Evolutionary conservation across 768 basidiomycete species (phyloP), one percentile per base, ranked within the genome.

Genomic region (Leccinum subgranulosum): DNA sequence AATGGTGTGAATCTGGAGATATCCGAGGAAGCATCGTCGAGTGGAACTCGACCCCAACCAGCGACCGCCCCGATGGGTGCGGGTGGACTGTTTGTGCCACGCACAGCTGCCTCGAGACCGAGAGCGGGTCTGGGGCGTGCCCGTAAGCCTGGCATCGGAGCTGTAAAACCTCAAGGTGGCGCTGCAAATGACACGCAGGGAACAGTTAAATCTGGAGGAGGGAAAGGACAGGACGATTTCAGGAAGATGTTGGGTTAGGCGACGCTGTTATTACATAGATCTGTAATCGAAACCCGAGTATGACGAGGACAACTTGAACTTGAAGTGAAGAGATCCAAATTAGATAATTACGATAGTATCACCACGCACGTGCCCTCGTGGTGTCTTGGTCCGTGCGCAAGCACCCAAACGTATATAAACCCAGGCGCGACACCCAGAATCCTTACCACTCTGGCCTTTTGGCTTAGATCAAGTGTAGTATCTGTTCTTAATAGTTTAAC

Each of bases 401-500:
- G 2, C 3, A 2, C 3, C 17, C 2, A 49, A 23, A 36, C 6
- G 17, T 63, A 68, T 63, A 68, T 58, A 66, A 48, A 49, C 47
- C n/a, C 3, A 0, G 5, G n/a, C 3, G 12, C 9, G 39, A 45
- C 53, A 1, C 1, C 0, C 0, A 2, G 29, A 17, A 48, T 81
- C 64, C 27, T 67, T 56, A 61, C 63, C 62, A 67, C 59, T 63
- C 62, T 70, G 81, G 81, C 81, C 81, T 81, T 80, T 81, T 83
- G 83, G 83, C 82, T 84, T 83, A 84, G 83, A 84, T 84, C 83
- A 84, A 84, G 84, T 84, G 84, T 84, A 84, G 84, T 84, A 84
- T 84, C 83, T 84, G 82, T 84, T 84, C 81, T 84, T 82, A 77
- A 78, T 77, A 84, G 80, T 75, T 62, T 73, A 81, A 72, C 80